A percentile compares a stretch with the other conserved stretches of the same genome.
Evolutionary conservation across 805 yeast genomes (phyloP).

Genomic region (Maudiozyma serrabonitensis): DNA sequence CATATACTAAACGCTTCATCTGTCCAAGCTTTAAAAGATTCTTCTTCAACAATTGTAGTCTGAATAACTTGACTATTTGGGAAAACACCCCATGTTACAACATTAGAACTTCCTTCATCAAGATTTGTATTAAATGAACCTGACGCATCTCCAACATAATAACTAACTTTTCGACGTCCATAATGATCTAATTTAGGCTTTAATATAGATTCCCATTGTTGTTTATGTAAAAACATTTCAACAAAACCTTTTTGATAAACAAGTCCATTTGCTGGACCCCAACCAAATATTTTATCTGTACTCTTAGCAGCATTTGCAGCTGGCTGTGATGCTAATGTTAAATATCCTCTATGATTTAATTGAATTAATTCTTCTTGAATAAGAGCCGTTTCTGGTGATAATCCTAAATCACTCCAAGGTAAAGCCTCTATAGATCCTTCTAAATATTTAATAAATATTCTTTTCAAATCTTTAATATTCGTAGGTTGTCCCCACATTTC

Average conservation of each 20-base stretch:
- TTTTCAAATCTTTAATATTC: constrained; percentile 46
- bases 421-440: constrained; percentile 64
- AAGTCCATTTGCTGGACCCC: constrained; percentile 91
- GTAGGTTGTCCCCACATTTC: constrained; percentile 77
- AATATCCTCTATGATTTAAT: constrained; percentile 62
- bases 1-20: constrained; percentile 91
- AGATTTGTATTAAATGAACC: constrained; percentile 56
- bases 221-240: constrained; percentile 71
- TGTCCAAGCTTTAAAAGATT: constrained; percentile 90
- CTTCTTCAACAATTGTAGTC: constrained; percentile 85
- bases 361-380: constrained; percentile 86
- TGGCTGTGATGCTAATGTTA: constrained; percentile 94
- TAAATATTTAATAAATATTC: constrained; percentile 61
- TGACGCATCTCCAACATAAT: constrained; percentile 58
- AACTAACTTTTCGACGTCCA: constrained; percentile 46
- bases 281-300: constrained; percentile 83
- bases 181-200: constrained; percentile 40
- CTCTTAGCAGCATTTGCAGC: constrained; percentile 74
- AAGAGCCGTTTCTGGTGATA: constrained; percentile 81
- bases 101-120: constrained; percentile 48
- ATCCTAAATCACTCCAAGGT: constrained; percentile 87
- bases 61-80: constrained; percentile 83
- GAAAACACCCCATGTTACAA: constrained; percentile 97
- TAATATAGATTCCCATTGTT: constrained; percentile 53
- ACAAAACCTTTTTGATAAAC: constrained; percentile 91